Evolutionary conservation across 495 filamentous ascomycete genomes (phyloP), one percentile per base, ranked within the genome.

Genomic region (Physcia stellaris): DNA sequence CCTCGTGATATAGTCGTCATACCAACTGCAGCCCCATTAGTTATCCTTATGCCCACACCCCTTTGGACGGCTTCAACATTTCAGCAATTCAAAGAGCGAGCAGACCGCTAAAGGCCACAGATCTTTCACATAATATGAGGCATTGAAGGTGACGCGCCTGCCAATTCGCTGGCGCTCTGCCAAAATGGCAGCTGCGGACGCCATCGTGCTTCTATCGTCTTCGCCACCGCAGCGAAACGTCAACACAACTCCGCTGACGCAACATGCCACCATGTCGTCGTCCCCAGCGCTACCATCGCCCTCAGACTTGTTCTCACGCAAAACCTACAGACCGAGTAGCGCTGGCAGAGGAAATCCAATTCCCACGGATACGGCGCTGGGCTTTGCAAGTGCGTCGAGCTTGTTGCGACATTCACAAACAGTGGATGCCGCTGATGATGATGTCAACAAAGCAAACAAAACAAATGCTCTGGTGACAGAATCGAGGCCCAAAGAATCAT

Each of bases 161-260:
- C 13, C 10, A 0, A 6, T 40, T 23, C 20, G 22, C 38, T 34
- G 48, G 41, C 45, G 30, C 34, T 28, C 11, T 11, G 45, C 41
- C 48, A 45, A 32, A 1, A 42, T 44, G 37, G 46, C 46, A 45
- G 41, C 51, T 32, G 44, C 49, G 5, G 52, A 62, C 33, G 51
- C 58, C 31, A 54, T 63, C 29, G 32, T 63, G 20, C 46, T 67
- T 34, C 61, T 61, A 19, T 70, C 64, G 18, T 63, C 64, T 5
- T 63, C 66, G 18, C 46, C 56, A 17, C 55, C 50, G 20, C 38
- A 38, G 13, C 39, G 30, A 24, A 29, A 26, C 23, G 35, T 39
- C 45, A 32, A 16, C 42, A 16, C 40, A 37, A 23, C 49, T 16
- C 28, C 26, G 44, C 5, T 40, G 47, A 35, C 39, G 41, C 2